These are phyloP conservation scores for Earliella scabrosa DNA, from an alignment of 1,284 basidiomycete genomes.

Conservation along the genomic window DNA sequence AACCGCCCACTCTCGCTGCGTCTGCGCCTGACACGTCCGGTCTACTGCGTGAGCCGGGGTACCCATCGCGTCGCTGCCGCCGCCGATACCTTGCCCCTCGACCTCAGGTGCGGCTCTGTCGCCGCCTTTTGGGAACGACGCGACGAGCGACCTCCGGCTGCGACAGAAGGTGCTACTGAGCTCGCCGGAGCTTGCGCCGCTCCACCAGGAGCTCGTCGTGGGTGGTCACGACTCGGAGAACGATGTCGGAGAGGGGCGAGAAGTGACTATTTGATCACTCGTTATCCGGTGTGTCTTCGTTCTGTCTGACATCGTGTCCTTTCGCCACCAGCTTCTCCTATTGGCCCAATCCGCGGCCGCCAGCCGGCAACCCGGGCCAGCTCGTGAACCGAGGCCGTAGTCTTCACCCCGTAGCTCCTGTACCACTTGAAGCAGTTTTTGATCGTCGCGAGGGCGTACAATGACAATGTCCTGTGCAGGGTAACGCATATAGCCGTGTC, in stretches of 20 bases:
- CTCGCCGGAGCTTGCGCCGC: slow-evolving; percentile 72
- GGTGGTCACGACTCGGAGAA: slow-evolving; percentile 84
- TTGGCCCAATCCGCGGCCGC: slow-evolving; percentile 73
- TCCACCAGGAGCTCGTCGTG: slow-evolving; percentile 89
- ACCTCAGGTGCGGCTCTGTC: slow-evolving; percentile 64
- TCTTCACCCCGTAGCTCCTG: slow-evolving; percentile 90
- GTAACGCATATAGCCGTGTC: slow-evolving; percentile 40
- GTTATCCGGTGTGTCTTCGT: neutral
- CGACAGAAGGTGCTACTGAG: slow-evolving; percentile 81
- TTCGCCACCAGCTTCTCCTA: slow-evolving; percentile 62
- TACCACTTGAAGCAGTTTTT: slow-evolving; percentile 98
- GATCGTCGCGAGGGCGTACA: slow-evolving; percentile 90
- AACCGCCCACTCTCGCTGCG: slow-evolving; percentile 9
- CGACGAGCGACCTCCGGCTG: slow-evolving; percentile 67
- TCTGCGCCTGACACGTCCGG: slow-evolving; percentile 30
- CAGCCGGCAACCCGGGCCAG: slow-evolving; percentile 81
- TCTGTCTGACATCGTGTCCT: slow-evolving; percentile 11
- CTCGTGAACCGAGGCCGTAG: slow-evolving; percentile 88
- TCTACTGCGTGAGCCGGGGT: slow-evolving; percentile 26
- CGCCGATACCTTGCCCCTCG: slow-evolving; percentile 38
- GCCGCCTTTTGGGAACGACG: slow-evolving; percentile 56
- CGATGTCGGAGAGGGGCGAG: slow-evolving; percentile 95
- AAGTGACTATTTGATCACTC: slow-evolving; percentile 54
- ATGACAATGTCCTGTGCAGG: slow-evolving; percentile 89
- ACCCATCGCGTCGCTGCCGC: slow-evolving; percentile 17